Conservation (phyloP, 495 filamentous ascomycete genomes). For the Aspergillus nidulans region DNA sequence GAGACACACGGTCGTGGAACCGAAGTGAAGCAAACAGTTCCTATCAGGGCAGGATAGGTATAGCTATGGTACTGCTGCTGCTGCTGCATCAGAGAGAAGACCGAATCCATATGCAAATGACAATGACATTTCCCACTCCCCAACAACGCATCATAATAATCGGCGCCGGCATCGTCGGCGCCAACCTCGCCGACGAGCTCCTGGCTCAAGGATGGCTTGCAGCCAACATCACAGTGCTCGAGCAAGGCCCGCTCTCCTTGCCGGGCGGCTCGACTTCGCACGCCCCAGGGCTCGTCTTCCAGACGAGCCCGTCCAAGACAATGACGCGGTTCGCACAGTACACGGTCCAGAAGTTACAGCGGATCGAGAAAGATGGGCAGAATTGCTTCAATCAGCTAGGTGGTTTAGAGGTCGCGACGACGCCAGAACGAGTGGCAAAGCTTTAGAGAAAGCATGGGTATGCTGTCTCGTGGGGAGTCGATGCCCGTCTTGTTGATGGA, state of each 20-base stretch:
- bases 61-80: neutral
- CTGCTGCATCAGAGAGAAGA: too few species aligned
- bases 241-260: conserved; percentile 48
- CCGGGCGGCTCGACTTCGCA: conserved; percentile 52
- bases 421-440: conserved; percentile 43
- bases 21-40: too few species aligned
- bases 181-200: conserved; percentile 50
- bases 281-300: conserved; percentile 50
- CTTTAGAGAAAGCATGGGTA: conserved; percentile 50
- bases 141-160: conserved; percentile 44
- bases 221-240: conserved; percentile 49
- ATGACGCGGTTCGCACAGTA: conserved; percentile 48
- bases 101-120: too few species aligned
- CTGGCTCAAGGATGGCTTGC: conserved; percentile 39
- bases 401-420: conserved; percentile 48
- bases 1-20: neutral
- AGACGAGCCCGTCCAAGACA: conserved; percentile 44
- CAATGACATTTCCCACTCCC: neutral
- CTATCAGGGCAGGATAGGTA: too few species aligned
- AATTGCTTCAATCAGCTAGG: conserved; percentile 49
- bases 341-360: conserved; percentile 44
- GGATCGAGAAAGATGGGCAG: conserved; percentile 35
- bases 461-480: conserved; percentile 44
- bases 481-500: conserved; percentile 34
- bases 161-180: conserved; percentile 50